Evolutionary conservation across 352 stramenopile genomes (phyloP).

Genomic region (Pythium aristosporum): DNA sequence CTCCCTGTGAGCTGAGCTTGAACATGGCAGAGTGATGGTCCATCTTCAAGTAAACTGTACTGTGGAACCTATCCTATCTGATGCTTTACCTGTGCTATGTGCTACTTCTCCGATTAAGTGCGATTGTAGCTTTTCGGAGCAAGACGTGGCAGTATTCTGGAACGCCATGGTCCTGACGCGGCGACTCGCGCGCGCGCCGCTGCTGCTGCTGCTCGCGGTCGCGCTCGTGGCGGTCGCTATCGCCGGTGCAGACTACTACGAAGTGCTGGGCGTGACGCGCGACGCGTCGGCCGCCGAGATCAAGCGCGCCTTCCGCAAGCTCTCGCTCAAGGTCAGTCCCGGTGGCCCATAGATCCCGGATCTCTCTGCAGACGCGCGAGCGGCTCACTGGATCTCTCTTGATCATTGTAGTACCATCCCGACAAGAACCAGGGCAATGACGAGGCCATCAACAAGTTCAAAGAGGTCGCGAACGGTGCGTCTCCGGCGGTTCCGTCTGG

Average conservation of each 20-base stretch:
- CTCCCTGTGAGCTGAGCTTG: too few species aligned
- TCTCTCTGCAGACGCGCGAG: background rate
- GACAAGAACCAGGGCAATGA: slow-evolving; percentile 90
- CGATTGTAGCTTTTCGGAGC: slow-evolving; percentile 17
- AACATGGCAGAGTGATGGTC: slow-evolving; percentile 17
- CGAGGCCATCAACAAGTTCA: slow-evolving; percentile 85
- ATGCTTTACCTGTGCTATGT: background rate
- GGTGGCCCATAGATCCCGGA: background rate
- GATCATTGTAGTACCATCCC: slow-evolving; percentile 64
- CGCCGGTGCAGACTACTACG: slow-evolving; percentile 66
- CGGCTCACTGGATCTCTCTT: too few species aligned
- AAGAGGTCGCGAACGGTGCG: slow-evolving; percentile 68
- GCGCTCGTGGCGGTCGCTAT: slow-evolving; percentile 19
- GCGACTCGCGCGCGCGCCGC: slow-evolving; percentile 6
- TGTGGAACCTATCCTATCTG: background rate
- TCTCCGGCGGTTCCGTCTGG: background rate
- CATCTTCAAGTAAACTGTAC: slow-evolving; percentile 3
- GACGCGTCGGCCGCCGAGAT: slow-evolving; percentile 71
- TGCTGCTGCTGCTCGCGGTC: slow-evolving; percentile 30
- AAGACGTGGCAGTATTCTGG: slow-evolving; percentile 14
- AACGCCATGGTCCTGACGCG: background rate
- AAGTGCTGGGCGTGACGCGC: slow-evolving; percentile 60
- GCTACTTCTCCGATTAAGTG: background rate
- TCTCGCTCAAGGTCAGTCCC: slow-evolving; percentile 77
- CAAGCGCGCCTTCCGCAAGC: slow-evolving; percentile 85